phyloP scores from a whole-genome alignment of 2,329 filamentous ascomycete species.

The Colletotrichum tofieldiae region DNA sequence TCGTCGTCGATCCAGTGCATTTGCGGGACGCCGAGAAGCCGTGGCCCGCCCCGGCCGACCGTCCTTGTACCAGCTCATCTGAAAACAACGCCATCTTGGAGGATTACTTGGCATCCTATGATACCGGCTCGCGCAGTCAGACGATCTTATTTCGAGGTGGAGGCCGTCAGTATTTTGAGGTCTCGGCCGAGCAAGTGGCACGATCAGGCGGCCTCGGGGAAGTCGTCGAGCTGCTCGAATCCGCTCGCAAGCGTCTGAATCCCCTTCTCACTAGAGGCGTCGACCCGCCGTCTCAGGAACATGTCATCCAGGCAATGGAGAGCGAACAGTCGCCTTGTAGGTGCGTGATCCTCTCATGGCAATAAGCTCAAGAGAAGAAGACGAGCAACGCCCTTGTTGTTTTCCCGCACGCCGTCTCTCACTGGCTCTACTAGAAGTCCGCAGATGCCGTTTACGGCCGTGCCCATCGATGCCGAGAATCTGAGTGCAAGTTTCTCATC shows the following conservation, averaged over 20 bases:
- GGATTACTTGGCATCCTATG: conserved; percentile 8
- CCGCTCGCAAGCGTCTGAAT: conserved; percentile 4
- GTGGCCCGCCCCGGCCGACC: conserved; percentile 2
- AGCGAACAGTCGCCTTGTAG: neutral
- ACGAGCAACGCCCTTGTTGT: neutral
- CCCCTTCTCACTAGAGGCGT: neutral
- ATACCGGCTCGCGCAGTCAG: neutral
- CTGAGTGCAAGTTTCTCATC: neutral
- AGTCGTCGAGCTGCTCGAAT: conserved; percentile 21
- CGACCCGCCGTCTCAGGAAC: neutral
- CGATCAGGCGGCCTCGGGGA: conserved; percentile 8
- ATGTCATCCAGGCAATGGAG: conserved; percentile 7
- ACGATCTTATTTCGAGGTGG: neutral
- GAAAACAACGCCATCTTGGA: neutral
- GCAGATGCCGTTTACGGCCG: neutral
- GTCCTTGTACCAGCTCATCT: neutral
- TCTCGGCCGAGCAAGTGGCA: conserved; percentile 15
- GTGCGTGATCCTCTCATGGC: conserved; percentile 19
- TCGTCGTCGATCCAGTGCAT: conserved; percentile 21
- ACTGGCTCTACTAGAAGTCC: neutral
- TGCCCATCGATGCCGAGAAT: neutral
- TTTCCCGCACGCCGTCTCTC: neutral
- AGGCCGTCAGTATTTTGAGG: conserved; percentile 4
- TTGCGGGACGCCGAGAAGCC: conserved; percentile 15
- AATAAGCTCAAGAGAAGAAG: conserved; percentile 16